A percentile compares a stretch with the other conserved stretches of the same genome.
phyloP scores from a whole-genome alignment of 305 asterid species.

The Plantago lanceolata region DNA sequence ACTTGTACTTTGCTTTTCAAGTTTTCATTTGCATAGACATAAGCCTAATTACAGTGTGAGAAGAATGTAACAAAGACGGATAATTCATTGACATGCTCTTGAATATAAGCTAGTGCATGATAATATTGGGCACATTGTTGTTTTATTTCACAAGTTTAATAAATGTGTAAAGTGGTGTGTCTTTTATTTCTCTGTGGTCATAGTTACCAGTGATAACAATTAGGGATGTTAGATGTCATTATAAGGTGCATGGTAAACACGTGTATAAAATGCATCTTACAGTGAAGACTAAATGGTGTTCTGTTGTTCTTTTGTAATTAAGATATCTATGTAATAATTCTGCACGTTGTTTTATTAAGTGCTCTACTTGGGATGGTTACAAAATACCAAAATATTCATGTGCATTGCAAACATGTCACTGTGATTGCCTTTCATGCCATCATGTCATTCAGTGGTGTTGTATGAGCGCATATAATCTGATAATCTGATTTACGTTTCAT shows the following conservation, averaged over 20 bases:
- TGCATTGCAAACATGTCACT: background rate
- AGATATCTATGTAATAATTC: background rate
- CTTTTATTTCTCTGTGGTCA: background rate
- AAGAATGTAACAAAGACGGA: no score
- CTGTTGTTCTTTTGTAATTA: background rate
- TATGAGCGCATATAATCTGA: background rate
- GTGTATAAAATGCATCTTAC: background rate
- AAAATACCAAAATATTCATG: background rate
- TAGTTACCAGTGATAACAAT: background rate
- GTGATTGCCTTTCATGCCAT: background rate
- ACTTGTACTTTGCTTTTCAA: background rate
- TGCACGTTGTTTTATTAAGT: background rate
- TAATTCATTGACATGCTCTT: no score
- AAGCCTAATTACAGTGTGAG: no score
- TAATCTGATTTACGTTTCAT: background rate
- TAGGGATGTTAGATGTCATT: slow-evolving; percentile 3
- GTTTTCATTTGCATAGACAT: no score
- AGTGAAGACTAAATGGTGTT: no score
- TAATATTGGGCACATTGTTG: no score
- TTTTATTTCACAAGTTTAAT: no score
- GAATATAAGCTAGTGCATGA: no score
- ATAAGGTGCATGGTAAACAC: background rate
- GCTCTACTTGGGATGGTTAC: background rate
- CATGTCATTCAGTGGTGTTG: background rate
- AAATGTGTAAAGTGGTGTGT: no score